These are phyloP conservation scores for Angophora floribunda DNA, from an alignment of 345 rosid species.

Conservation along the genomic window DNA sequence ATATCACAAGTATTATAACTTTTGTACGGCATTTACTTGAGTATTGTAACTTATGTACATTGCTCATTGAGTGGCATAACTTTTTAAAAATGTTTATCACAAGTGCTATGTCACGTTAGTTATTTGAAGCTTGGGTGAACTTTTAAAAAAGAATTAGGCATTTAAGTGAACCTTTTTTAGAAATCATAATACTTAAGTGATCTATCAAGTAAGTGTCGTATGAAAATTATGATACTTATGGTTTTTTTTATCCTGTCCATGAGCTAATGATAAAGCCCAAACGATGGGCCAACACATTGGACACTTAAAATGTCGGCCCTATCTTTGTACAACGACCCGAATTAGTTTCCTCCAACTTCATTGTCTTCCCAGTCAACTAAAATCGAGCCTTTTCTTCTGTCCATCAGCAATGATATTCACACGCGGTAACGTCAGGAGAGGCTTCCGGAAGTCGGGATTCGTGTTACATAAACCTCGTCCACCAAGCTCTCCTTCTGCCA, in stretches of 20 bases:
- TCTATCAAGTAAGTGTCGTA: not conserved
- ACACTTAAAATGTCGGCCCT: not conserved
- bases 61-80: not conserved
- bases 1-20: not conserved
- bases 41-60: too few species aligned
- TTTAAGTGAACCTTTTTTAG: not conserved
- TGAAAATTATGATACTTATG: too few species aligned
- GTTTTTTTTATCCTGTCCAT: too few species aligned
- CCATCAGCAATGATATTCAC: not conserved
- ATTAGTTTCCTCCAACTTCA: not conserved
- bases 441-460: not conserved
- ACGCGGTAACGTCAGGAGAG: not conserved
- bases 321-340: not conserved
- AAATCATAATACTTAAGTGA: too few species aligned
- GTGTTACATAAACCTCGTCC: not conserved
- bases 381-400: not conserved
- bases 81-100: too few species aligned
- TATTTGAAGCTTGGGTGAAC: not conserved
- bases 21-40: too few species aligned
- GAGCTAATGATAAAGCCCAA: not conserved
- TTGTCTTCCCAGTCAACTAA: not conserved
- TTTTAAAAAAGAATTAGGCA: too few species aligned
- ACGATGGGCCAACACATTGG: not conserved
- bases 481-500: not conserved
- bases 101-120: rapidly evolving